A percentile compares a stretch with the other conserved stretches of the same genome.
Evolutionary conservation across 148 eudicot genomes (phyloP).

Genomic region (Rhododendron henanense): DNA sequence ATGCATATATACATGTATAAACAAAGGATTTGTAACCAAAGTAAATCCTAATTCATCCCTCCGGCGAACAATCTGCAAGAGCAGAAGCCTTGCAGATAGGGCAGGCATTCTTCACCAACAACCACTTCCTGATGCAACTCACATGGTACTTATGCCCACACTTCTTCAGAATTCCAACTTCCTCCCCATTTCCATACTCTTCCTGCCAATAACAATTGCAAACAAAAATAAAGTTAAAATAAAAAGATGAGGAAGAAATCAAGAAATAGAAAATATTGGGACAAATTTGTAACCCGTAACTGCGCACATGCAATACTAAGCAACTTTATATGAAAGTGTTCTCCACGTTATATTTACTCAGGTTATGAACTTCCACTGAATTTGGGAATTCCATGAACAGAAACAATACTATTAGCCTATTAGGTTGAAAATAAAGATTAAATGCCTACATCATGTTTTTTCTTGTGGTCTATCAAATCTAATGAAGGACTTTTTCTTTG

Average conservation of each 20-base stretch:
- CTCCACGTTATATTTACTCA: neutral
- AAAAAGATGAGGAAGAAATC: neutral
- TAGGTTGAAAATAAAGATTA: neutral
- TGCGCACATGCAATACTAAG: neutral
- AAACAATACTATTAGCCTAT: neutral
- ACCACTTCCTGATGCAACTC: slow-evolving; percentile 28
- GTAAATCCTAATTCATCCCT: slow-evolving; percentile 4
- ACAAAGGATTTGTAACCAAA: neutral
- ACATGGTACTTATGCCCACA: slow-evolving; percentile 30
- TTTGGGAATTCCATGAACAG: neutral
- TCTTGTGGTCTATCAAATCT: neutral
- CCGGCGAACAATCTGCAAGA: neutral
- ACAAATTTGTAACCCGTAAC: neutral
- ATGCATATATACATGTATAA: neutral
- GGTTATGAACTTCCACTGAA: neutral
- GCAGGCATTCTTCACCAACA: slow-evolving; percentile 30
- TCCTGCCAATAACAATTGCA: slow-evolving; percentile 15
- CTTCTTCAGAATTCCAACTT: slow-evolving; percentile 17
- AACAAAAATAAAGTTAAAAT: neutral
- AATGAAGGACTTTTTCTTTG: neutral
- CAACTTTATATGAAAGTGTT: neutral
- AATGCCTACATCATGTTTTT: neutral
- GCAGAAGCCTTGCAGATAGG: slow-evolving; percentile 33
- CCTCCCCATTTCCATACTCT: slow-evolving; percentile 17
- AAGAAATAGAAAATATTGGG: neutral